Percentiles rank a stretch among this genome's conserved stretches.
phyloP scores from a whole-genome alignment of 148 eudicot genomes.

The Limonium bicolor region DNA sequence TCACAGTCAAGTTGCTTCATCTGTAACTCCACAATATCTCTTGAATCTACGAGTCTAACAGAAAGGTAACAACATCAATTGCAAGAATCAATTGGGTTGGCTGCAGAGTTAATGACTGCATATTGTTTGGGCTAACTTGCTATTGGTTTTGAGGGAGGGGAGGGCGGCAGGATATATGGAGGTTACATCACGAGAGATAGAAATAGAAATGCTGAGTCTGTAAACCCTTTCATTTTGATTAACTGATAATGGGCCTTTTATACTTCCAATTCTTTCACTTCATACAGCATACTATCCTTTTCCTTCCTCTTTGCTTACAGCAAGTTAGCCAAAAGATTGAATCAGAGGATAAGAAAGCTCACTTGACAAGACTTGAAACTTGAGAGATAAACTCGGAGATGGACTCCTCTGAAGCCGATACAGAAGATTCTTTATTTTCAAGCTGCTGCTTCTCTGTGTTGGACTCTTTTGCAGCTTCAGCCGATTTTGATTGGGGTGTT shows the following conservation, averaged over 20 bases:
- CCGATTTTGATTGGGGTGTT: conserved; percentile 20
- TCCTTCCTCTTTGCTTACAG: neutral
- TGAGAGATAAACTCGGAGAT: conserved; percentile 46
- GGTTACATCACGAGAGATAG: no score
- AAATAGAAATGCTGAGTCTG: neutral
- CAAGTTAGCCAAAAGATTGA: neutral
- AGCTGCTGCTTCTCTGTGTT: conserved; percentile 20
- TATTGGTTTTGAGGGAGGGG: no score
- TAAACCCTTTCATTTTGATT: neutral
- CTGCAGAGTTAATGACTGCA: no score
- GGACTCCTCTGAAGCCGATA: conserved; percentile 46
- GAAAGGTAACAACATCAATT: neutral
- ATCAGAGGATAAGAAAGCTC: conserved; percentile 3
- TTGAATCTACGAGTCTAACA: conserved; percentile 73
- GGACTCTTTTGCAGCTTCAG: conserved; percentile 10
- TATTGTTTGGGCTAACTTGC: no score
- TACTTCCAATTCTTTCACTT: no score
- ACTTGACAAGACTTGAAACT: conserved; percentile 70
- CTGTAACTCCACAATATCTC: conserved; percentile 62
- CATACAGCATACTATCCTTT: no score
- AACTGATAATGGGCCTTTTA: no score
- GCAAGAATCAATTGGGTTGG: neutral
- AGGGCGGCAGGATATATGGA: neutral
- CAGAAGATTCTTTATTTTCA: conserved; percentile 16
- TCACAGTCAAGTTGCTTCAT: conserved; percentile 71